Percentiles rank a stretch among this genome's conserved stretches.
Conservation (phyloP, 2,329 filamentous ascomycete genomes). For the Fusarium sublunatum region DNA sequence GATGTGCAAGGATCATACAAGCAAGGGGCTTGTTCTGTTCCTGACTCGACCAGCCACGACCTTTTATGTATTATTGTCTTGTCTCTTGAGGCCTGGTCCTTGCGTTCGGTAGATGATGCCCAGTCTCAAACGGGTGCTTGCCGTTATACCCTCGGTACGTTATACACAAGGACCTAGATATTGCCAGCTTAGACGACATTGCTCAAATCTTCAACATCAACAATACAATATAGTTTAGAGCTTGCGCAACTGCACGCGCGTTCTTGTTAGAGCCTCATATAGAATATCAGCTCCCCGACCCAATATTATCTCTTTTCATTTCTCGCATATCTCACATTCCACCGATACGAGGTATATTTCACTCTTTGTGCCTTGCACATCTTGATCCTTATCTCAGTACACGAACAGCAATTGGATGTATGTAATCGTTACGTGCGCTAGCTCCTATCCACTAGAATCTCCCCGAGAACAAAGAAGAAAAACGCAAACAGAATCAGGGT, state of each 20-base stretch:
- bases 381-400: conserved; percentile 23
- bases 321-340: conserved; percentile 8
- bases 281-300: not conserved
- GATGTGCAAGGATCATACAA: conserved; percentile 25
- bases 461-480: conserved; percentile 9
- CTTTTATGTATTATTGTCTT: conserved; percentile 3
- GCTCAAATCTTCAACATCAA: not conserved
- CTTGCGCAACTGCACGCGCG: not conserved
- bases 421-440: conserved; percentile 42
- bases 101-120: conserved; percentile 31
- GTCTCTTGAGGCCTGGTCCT: conserved; percentile 22
- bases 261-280: not conserved
- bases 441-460: conserved; percentile 34
- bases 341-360: conserved; percentile 5
- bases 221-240: not conserved
- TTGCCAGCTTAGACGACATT: not conserved
- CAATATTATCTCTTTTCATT: not conserved
- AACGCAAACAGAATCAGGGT: conserved; percentile 36
- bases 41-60: conserved; percentile 27
- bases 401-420: conserved; percentile 36
- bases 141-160: conserved; percentile 25
- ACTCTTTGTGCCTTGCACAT: conserved; percentile 14
- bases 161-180: not conserved
- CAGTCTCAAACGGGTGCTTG: conserved; percentile 2
- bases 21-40: conserved; percentile 5